Evolutionary conservation across 1,284 basidiomycete species (phyloP).

Genomic region (Neolentinus lepideus): DNA sequence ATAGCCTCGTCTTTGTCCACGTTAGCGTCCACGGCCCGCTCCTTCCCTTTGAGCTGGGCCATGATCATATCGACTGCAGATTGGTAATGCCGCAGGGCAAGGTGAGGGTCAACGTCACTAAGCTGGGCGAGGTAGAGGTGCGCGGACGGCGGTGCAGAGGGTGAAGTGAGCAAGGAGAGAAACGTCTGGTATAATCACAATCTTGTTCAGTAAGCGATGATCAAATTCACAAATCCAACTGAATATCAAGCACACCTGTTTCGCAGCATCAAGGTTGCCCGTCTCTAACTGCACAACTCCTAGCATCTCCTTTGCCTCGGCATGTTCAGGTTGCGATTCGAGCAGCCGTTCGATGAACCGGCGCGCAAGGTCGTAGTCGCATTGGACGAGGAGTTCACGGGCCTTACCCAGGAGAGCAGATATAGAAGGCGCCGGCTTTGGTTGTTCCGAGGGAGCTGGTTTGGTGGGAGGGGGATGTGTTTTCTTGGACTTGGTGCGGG

Average conservation of each 20-base stretch:
- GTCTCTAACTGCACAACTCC: conserved; percentile 74
- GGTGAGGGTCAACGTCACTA: conserved; percentile 67
- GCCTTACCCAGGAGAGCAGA: conserved; percentile 64
- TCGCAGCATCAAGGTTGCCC: conserved; percentile 71
- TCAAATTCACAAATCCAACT: conserved; percentile 2
- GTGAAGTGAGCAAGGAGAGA: conserved; percentile 51
- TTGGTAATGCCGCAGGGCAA: conserved; percentile 77
- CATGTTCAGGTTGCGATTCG: conserved; percentile 55
- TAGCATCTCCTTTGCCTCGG: conserved; percentile 74
- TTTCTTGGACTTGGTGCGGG: not conserved
- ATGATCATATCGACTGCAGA: conserved; percentile 74
- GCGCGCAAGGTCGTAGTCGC: conserved; percentile 77
- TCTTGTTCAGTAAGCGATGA: conserved; percentile 2
- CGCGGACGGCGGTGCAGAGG: conserved; percentile 71
- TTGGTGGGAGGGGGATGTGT: not conserved
- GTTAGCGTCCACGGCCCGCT: conserved; percentile 40
- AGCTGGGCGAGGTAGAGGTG: conserved; percentile 90
- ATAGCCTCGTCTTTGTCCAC: conserved; percentile 50
- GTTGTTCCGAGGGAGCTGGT: not conserved
- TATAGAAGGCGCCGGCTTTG: conserved; percentile 26
- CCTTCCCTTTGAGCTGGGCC: conserved; percentile 65
- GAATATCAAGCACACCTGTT: conserved; percentile 41
- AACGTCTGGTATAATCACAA: conserved; percentile 48
- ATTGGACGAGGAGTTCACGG: conserved; percentile 72
- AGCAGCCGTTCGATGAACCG: conserved; percentile 69